Percentiles rank a stretch among this genome's conserved stretches.
These are phyloP conservation scores for Circinella umbellata DNA, from an alignment of 371 early-diverging fungal genomes.

Conservation along the genomic window DNA sequence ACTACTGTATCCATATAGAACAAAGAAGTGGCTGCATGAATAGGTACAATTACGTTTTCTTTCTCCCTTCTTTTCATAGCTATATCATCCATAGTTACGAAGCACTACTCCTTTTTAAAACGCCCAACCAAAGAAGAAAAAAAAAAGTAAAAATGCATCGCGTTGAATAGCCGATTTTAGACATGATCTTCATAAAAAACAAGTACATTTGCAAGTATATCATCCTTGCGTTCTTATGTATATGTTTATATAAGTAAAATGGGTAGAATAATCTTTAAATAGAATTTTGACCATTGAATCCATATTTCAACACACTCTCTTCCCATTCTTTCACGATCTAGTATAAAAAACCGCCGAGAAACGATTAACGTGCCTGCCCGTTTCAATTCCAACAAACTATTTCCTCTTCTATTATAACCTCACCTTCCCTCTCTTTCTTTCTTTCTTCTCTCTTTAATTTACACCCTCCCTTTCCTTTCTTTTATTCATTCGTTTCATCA, in stretches of 20 bases:
- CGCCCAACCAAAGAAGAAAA: neutral
- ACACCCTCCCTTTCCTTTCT: neutral
- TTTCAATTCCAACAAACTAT: slow-evolving; percentile 5
- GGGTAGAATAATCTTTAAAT: neutral
- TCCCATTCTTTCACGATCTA: no score
- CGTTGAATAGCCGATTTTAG: no score
- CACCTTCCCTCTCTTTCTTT: neutral
- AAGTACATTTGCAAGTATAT: no score
- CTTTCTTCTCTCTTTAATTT: neutral
- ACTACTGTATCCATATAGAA: neutral
- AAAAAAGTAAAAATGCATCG: no score
- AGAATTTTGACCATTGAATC: no score
- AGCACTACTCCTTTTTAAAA: neutral
- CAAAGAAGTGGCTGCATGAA: neutral
- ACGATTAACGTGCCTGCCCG: slow-evolving; percentile 2
- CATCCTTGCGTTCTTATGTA: no score
- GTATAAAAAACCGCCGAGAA: slow-evolving; percentile 7
- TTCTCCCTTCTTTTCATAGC: neutral
- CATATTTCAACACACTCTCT: neutral
- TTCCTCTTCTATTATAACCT: neutral
- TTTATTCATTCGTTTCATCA: neutral
- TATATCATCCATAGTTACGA: no score
- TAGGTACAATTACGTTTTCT: neutral
- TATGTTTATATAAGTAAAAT: no score
- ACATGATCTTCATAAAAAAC: no score